Evolutionary conservation across 2,329 filamentous ascomycete species (phyloP), one percentile per base, ranked within the genome.

Genomic region (Calonectria honghensis): DNA sequence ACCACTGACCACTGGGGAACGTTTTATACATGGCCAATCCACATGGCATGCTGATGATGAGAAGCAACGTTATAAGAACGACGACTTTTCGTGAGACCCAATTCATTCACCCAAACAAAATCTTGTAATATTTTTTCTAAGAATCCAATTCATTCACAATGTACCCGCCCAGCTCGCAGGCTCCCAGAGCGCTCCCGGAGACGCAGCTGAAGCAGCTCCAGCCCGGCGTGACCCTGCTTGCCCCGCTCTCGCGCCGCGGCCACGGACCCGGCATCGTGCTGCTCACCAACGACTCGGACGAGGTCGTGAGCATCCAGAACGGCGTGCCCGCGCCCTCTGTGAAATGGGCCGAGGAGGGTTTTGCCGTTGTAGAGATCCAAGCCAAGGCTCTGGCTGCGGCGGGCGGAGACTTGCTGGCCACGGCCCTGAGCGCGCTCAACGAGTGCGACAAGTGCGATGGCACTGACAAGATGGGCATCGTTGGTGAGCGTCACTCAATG

Each of bases 291-390:
- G 76, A 81, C 41, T 77, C 78, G 27, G 54, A 74, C 14, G 79
- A 77, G 29, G 77, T 69, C 2, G 67, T 78, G 45, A 76, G 68
- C 41, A 82, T 78, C 27, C 71, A 71, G 66, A 79, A 80, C 76
- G 83, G 72, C 74, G 86, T 87, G 69, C 92, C 93, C 0, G 86
- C 89, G 11, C 90, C 91, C 0, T 79, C 91, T 18, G 81, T 90
- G 74, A 95, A 94, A 83, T 94, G 93, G 93, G 93, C 92, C 0
- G 93, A 95, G 80, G 93, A 95, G 81, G 92, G 93, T 0, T 94
- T 91, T 77, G 86, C 90, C 0, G 91, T 94, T 4, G 91, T 86
- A 0, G 89, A 93, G 81, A 81, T 94, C 0, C 80, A 84, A 2
- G 79, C 85, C 1, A 77, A 76, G n/a, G 63, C 76, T 35, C 29